phyloP scores from a whole-genome alignment of 306 rosid species.

The Alnus glutinosa region DNA sequence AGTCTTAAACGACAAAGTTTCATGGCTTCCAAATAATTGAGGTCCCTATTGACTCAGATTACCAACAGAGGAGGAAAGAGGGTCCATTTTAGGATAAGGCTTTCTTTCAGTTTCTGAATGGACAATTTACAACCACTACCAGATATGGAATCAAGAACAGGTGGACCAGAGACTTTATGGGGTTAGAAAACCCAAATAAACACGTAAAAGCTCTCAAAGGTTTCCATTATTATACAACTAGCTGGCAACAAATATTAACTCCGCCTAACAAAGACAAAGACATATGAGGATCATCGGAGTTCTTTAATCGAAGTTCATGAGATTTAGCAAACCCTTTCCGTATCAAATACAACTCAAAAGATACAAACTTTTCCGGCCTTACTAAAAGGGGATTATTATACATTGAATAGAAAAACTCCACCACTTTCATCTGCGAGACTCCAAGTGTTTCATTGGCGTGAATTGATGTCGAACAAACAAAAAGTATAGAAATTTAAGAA shows the following conservation, averaged over 20 bases:
- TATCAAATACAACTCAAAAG: conserved; percentile 27
- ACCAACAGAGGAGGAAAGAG: conserved; percentile 33
- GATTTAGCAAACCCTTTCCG: conserved; percentile 34
- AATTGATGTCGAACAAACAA: background rate
- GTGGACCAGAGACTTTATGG: conserved; percentile 31
- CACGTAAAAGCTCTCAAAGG: conserved; percentile 22
- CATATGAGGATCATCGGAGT: conserved; percentile 16
- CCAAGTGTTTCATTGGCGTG: background rate
- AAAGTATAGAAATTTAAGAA: background rate
- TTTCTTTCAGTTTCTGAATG: conserved; percentile 41
- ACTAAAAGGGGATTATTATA: conserved; percentile 10
- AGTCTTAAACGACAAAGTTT: conserved; percentile 28
- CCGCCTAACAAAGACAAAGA: conserved; percentile 8
- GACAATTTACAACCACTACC: conserved; percentile 41
- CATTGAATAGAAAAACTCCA: background rate
- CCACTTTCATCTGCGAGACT: background rate
- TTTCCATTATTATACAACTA: conserved; percentile 23
- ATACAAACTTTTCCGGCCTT: conserved; percentile 20
- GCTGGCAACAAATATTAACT: conserved; percentile 30
- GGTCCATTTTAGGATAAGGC: conserved; percentile 29
- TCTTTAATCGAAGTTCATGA: conserved; percentile 26
- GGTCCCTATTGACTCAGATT: conserved; percentile 42
- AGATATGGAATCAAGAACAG: conserved; percentile 25
- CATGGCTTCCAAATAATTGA: conserved; percentile 28
- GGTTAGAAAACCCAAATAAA: conserved; percentile 15